A percentile compares a stretch with the other conserved stretches of the same genome.
Evolutionary conservation across 192 early-diverging fungal species (phyloP).

Genomic region (Linnemannia hyalina): DNA sequence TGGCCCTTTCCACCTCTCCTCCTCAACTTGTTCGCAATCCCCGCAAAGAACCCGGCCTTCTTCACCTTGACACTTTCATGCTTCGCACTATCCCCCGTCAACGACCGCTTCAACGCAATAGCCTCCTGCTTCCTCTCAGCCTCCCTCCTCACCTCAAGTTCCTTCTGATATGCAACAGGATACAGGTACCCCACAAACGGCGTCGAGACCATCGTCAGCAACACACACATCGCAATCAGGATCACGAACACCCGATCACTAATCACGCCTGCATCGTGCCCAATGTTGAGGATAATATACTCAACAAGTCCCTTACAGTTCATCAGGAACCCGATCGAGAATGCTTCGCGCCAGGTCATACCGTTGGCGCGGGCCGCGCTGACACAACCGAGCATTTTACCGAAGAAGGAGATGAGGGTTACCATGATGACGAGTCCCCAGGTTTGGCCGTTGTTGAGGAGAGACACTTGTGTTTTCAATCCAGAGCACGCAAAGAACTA

Average conservation of each 20-base stretch:
- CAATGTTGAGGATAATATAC: conserved; percentile 95
- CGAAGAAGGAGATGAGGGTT: conserved; percentile 75
- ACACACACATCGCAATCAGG: conserved; percentile 80
- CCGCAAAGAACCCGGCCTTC: conserved; percentile 18
- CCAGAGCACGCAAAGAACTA: conserved; percentile 93
- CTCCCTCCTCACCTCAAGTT: conserved; percentile 34
- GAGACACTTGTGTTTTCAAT: conserved; percentile 82
- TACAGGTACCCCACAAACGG: conserved; percentile 83
- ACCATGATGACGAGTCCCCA: conserved; percentile 86
- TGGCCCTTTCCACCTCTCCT: neutral
- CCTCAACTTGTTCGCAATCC: conserved; percentile 3
- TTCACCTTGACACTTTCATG: neutral
- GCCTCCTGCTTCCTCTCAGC: conserved; percentile 32
- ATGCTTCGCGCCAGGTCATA: conserved; percentile 83
- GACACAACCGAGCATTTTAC: conserved; percentile 86
- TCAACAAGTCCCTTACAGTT: conserved; percentile 95
- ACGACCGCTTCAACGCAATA: neutral
- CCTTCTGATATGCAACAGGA: conserved; percentile 73
- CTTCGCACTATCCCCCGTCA: neutral
- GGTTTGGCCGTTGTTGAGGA: conserved; percentile 74
- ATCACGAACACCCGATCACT: conserved; percentile 62
- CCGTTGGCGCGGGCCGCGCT: conserved; percentile 71
- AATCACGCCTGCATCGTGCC: conserved; percentile 85
- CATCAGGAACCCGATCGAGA: conserved; percentile 89
- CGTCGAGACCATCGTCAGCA: conserved; percentile 87